Percentiles rank a stretch among this genome's conserved stretches.
phyloP scores from a whole-genome alignment of 2,329 filamentous ascomycete genomes.

The Cercospora sojina region DNA sequence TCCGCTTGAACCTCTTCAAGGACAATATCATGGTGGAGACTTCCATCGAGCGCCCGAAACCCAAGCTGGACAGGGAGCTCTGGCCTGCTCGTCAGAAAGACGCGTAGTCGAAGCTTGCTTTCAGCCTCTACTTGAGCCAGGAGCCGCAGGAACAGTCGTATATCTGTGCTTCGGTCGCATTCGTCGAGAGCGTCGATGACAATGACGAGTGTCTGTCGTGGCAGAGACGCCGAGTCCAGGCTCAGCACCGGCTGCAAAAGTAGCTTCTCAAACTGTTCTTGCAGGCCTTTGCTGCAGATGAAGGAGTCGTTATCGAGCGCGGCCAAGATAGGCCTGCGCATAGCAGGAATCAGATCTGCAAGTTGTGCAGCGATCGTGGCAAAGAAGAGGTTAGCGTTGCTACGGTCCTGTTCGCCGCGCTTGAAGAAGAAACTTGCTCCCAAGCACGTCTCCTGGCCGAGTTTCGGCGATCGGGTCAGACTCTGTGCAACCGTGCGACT shows the following conservation, averaged over 20 bases:
- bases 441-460: background rate
- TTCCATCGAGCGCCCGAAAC: background rate
- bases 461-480: background rate
- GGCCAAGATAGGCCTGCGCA: background rate
- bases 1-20: background rate
- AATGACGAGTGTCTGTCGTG: background rate
- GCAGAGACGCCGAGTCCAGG: background rate
- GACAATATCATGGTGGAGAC: background rate
- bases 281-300: background rate
- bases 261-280: background rate
- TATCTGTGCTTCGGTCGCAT: background rate
- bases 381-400: background rate
- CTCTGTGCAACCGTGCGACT: background rate
- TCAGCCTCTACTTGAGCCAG: background rate
- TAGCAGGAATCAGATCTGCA: background rate
- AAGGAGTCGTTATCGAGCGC: background rate
- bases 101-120: background rate
- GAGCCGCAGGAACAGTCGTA: background rate
- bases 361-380: background rate
- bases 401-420: background rate
- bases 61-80: background rate
- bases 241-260: background rate
- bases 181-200: background rate
- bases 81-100: background rate
- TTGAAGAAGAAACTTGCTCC: background rate